Conservation (phyloP, 176 grass and related monocot species). For the Paspalum notatum region DNA sequence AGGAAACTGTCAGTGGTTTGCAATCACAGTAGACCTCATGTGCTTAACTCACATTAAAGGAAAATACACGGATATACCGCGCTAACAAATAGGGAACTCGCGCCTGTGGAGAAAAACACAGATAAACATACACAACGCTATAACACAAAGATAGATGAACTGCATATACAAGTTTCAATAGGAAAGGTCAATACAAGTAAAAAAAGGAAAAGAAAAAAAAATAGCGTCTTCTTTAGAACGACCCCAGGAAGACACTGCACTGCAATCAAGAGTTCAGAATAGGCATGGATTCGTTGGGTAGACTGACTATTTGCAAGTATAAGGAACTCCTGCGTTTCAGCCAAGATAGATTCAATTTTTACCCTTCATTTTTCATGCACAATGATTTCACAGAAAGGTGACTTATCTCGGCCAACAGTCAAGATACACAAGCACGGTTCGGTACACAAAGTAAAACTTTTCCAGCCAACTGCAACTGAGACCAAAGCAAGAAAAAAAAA, state of each 20-base stretch:
- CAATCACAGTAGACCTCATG: background rate
- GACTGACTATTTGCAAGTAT: background rate
- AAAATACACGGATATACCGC: background rate
- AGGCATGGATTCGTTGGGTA: background rate
- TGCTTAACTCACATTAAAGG: background rate
- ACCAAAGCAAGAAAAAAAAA: conserved; percentile 57
- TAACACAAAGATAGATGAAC: background rate
- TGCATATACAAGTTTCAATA: conserved; percentile 12
- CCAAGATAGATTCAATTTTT: conserved; percentile 37
- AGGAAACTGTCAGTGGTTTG: background rate
- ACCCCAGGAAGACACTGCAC: background rate
- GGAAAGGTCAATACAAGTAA: background rate
- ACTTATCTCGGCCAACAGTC: conserved; percentile 62
- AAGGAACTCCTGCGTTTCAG: conserved; percentile 19
- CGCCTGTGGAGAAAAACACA: background rate
- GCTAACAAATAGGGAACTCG: background rate
- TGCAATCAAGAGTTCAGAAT: background rate
- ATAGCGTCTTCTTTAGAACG: background rate
- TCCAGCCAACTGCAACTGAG: conserved; percentile 65
- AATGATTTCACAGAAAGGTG: conserved; percentile 40
- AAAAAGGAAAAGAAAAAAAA: background rate
- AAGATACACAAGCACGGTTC: conserved; percentile 61
- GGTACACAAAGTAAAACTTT: conserved; percentile 62
- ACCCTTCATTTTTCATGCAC: conserved; percentile 58
- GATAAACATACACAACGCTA: background rate